phyloP scores from a whole-genome alignment of 208 protist species.

The Naegleria gruberi region DNA sequence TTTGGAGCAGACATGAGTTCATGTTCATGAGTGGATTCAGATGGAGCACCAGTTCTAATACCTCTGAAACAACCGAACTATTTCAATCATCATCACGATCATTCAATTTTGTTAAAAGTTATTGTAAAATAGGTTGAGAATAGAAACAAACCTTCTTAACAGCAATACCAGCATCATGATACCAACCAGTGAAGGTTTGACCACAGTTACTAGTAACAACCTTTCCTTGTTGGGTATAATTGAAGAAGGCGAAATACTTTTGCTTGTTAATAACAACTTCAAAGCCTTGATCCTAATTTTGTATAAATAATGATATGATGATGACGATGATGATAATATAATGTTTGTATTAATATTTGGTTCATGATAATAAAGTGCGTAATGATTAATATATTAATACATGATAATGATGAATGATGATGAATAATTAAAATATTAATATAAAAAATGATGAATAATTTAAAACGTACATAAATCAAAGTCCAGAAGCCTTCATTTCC shows the following conservation, averaged over 20 bases:
- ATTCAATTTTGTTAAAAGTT: too few relatives aligned
- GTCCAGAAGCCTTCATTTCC: background rate
- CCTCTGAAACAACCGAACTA: background rate
- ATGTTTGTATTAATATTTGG: background rate
- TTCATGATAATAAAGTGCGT: too few relatives aligned
- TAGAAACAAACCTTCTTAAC: background rate
- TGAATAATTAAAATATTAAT: background rate
- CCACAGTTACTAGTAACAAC: background rate
- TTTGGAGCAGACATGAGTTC: background rate
- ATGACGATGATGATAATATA: too few relatives aligned
- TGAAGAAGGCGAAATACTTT: conserved; percentile 19
- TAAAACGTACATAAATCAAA: background rate
- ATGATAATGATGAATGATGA: background rate
- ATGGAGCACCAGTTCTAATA: background rate
- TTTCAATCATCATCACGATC: background rate
- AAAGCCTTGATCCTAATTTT: background rate
- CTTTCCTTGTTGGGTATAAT: background rate
- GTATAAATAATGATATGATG: too few relatives aligned
- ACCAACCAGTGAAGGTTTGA: conserved; percentile 15
- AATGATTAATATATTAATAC: too few relatives aligned
- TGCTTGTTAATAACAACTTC: background rate
- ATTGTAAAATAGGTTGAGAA: background rate
- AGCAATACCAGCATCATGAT: background rate
- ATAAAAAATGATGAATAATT: background rate
- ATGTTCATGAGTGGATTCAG: background rate